Evolutionary conservation across 78 protist genomes (phyloP).

Genomic region (Dictyostelium discoideum): dicty_2.7 NC_007089.4:6342001-6342500

Average conservation of each 20-base stretch:
- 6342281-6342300: background rate
- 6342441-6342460: constrained; percentile 53
- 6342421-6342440: constrained; percentile 67
- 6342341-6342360: constrained; percentile 31
- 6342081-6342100: background rate
- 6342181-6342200: constrained; percentile 43
- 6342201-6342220: background rate
- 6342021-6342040: background rate
- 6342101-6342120: too few relatives aligned
- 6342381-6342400: background rate
- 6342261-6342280: background rate
- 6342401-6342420: background rate
- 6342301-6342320: constrained; percentile 68
- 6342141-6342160: constrained; percentile 22
- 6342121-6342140: background rate
- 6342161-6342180: constrained; percentile 30
- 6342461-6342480: constrained; percentile 51
- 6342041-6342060: background rate
- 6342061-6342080: background rate
- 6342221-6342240: background rate
- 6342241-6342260: background rate
- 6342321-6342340: constrained; percentile 79
- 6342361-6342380: background rate
- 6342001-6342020: background rate
- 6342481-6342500: constrained; percentile 29